Evolutionary conservation across 805 yeast genomes (phyloP), one percentile per base, ranked within the genome.

Genomic region (Saccharomycopsis capsularis): DNA sequence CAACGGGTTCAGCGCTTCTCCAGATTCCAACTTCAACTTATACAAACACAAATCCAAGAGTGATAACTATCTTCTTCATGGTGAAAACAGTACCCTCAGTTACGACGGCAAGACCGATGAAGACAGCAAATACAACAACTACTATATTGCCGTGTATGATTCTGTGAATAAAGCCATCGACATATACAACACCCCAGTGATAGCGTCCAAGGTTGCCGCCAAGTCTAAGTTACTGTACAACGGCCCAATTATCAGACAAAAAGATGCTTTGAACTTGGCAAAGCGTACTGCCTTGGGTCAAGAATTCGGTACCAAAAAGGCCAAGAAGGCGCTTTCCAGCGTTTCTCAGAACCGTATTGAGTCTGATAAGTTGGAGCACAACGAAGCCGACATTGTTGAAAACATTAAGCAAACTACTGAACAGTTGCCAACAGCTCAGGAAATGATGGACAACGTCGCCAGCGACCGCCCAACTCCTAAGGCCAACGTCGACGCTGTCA

Each of bases 281-380:
- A 87, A 86, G 67, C 78, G 97, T 63, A 85, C 78, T 49, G 84
- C 87, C 1, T 74, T 93, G 61, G 99, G 99, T 61, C 91, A 88
- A 67, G 95, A 93, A 2, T 93, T 93, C 59, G 99, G 99, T 74
- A 91, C 99, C 50, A 90, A 86, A 69, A 90, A 81, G 69, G 97
- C 97, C 54, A 91, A 88, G 70, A 84, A 87, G 58, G 95, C 95
- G 32, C 85, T 93, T 60, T 69, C 77, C 45, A 91, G 83, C 62
- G 67, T 80, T 59, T 93, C 82, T 60, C 79, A 84, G 64, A 93
- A 93, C 68, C 75, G 85, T 59, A 81, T 93, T 60, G 97, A 93
- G 63, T 76, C 96, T 2, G 95, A 79, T 46, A 78, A 81, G 64
- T 75, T 93, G 56, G 84, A 76, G 48, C 83, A 75, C 52, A 70